A percentile compares a stretch with the other conserved stretches of the same genome.
Evolutionary conservation across 345 rosid species (phyloP).

Genomic region (Hibiscus trionum): DNA sequence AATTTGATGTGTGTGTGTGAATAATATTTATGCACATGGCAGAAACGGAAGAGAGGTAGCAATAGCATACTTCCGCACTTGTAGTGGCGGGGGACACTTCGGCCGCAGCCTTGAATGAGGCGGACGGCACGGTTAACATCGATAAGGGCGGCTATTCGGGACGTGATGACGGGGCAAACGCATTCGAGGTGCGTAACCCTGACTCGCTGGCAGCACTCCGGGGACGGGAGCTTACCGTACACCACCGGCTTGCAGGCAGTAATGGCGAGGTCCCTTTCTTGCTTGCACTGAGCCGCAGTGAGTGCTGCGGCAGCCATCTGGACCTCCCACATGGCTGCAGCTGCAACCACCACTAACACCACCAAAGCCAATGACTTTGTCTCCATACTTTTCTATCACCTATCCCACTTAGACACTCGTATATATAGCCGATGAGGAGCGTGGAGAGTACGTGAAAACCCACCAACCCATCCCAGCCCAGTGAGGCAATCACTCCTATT

Average conservation of each 20-base stretch:
- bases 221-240: slow-evolving; percentile 25
- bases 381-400: not conserved
- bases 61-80: slow-evolving; percentile 35
- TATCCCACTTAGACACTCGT: not conserved
- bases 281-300: slow-evolving; percentile 24
- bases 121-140: slow-evolving; percentile 30
- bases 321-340: slow-evolving; percentile 2
- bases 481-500: not conserved
- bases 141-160: slow-evolving; percentile 23
- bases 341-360: not conserved
- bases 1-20: not conserved
- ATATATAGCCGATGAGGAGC: slow-evolving; percentile 1
- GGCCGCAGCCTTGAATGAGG: slow-evolving; percentile 32
- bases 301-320: slow-evolving; percentile 11
- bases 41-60: not conserved
- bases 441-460: not conserved
- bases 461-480: not conserved
- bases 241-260: slow-evolving; percentile 34
- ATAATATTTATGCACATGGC: not conserved
- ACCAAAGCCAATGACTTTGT: not conserved
- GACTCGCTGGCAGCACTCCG: slow-evolving; percentile 30
- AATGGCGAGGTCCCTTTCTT: slow-evolving; percentile 25
- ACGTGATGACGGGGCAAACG: slow-evolving; percentile 25
- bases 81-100: slow-evolving; percentile 35
- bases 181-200: slow-evolving; percentile 27